Conservation (phyloP, 257 asterid species). For the Solanum arcanum region DNA sequence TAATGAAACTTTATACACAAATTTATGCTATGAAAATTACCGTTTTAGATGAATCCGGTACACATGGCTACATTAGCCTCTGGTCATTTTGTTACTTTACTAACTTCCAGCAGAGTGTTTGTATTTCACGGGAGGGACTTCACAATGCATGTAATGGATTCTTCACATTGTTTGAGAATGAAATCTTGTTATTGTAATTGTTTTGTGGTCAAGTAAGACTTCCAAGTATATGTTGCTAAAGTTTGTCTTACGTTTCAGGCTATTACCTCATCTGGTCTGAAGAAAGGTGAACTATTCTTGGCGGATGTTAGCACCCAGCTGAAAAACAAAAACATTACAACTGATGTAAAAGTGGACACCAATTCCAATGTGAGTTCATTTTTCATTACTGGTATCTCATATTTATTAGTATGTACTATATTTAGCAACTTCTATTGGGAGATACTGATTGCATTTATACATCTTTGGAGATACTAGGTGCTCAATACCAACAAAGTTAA, state of each 20-base stretch:
- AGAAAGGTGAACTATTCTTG: slow-evolving; percentile 43
- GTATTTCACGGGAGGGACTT: background rate
- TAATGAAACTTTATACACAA: background rate
- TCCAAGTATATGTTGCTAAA: background rate
- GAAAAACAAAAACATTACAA: slow-evolving; percentile 49
- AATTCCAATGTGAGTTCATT: slow-evolving; percentile 34
- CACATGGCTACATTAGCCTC: background rate
- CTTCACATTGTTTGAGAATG: background rate
- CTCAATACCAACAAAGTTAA: background rate
- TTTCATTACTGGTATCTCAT: background rate
- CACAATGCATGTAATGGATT: background rate
- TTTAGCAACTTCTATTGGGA: background rate
- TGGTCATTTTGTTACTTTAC: background rate
- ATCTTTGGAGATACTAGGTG: background rate
- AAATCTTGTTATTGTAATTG: background rate
- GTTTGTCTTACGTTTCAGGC: slow-evolving; percentile 24
- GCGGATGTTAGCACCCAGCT: slow-evolving; percentile 52
- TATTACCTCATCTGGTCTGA: slow-evolving; percentile 43
- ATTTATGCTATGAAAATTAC: too few relatives aligned
- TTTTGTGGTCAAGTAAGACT: background rate
- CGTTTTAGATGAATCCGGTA: too few relatives aligned
- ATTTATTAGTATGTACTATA: background rate
- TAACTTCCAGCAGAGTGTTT: background rate
- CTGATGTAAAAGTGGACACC: slow-evolving; percentile 59
- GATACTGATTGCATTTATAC: background rate